These are phyloP conservation scores for Solanum chiquidenum DNA, from an alignment of 257 asterid genomes.

Conservation along the genomic window DNA sequence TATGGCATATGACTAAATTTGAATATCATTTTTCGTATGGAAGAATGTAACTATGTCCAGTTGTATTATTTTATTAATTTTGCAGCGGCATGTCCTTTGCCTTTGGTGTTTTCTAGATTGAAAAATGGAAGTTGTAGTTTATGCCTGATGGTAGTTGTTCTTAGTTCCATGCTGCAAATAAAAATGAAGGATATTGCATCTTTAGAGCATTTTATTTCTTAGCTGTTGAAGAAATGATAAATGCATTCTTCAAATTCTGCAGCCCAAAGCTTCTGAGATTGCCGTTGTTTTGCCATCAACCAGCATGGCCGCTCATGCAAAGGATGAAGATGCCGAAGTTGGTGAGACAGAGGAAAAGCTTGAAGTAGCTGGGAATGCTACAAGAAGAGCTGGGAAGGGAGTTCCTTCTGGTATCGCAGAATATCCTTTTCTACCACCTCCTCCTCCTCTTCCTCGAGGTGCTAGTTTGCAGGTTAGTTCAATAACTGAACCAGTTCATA, in stretches of 20 bases:
- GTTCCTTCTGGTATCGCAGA: slow-evolving; percentile 10
- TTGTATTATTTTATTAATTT: background rate
- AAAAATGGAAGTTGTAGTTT: background rate
- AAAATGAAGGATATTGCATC: background rate
- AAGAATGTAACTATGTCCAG: background rate
- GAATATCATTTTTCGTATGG: background rate
- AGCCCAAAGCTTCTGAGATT: slow-evolving; percentile 41
- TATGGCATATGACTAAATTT: background rate
- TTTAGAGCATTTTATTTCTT: background rate
- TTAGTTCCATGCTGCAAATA: background rate
- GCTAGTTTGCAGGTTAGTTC: slow-evolving; percentile 47
- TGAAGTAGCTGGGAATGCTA: slow-evolving; percentile 19
- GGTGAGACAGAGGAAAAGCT: slow-evolving; percentile 42
- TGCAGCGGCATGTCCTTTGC: background rate
- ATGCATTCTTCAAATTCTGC: slow-evolving; percentile 9
- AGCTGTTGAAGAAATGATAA: background rate
- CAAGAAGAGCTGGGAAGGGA: slow-evolving; percentile 19
- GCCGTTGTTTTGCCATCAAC: slow-evolving; percentile 50
- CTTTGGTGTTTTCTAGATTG: background rate
- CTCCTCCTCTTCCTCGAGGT: slow-evolving; percentile 50
- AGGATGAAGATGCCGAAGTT: slow-evolving; percentile 60
- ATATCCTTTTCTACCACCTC: slow-evolving; percentile 44
- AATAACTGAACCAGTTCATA: background rate
- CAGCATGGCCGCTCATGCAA: slow-evolving; percentile 76
- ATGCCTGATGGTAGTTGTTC: background rate